Evolutionary conservation across 805 yeast genomes (phyloP).

Genomic region (Cephaloascus fragrans): DNA sequence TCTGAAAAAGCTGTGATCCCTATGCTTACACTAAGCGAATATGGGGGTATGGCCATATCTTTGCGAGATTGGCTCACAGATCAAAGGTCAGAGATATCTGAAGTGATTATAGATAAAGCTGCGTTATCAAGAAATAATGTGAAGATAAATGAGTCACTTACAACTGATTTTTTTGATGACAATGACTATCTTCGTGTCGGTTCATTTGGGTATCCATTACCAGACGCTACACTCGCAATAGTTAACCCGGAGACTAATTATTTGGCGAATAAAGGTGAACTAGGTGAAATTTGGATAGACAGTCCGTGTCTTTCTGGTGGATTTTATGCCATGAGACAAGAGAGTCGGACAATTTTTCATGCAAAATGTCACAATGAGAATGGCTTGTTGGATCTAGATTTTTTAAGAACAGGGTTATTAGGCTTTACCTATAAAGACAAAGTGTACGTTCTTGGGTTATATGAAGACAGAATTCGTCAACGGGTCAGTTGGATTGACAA

Average conservation of each 20-base stretch:
- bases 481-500: slow-evolving; percentile 58
- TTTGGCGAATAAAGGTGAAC: slow-evolving; percentile 63
- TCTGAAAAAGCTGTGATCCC: slow-evolving; percentile 80
- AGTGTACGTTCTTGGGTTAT: slow-evolving; percentile 78
- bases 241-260: slow-evolving; percentile 88
- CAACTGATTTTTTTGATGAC: slow-evolving; percentile 7
- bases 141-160: slow-evolving; percentile 44
- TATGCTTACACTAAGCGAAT: slow-evolving; percentile 78
- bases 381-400: slow-evolving; percentile 65
- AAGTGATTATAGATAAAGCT: slow-evolving; percentile 62
- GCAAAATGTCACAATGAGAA: slow-evolving; percentile 69
- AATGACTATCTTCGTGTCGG: slow-evolving; percentile 58
- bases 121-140: slow-evolving; percentile 67
- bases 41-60: slow-evolving; percentile 92
- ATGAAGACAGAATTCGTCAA: slow-evolving; percentile 87
- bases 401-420: slow-evolving; percentile 80
- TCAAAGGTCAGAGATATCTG: slow-evolving; percentile 36
- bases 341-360: slow-evolving; percentile 68
- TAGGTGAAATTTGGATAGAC: slow-evolving; percentile 98
- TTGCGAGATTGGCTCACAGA: slow-evolving; percentile 75
- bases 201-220: slow-evolving; percentile 89
- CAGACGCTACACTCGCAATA: slow-evolving; percentile 87
- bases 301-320: slow-evolving; percentile 88
- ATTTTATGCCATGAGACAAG: slow-evolving; percentile 60
- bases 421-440: slow-evolving; percentile 87